Conservation (phyloP, 352 stramenopile genomes). For the Globisporangium cylindrosporum region DNA sequence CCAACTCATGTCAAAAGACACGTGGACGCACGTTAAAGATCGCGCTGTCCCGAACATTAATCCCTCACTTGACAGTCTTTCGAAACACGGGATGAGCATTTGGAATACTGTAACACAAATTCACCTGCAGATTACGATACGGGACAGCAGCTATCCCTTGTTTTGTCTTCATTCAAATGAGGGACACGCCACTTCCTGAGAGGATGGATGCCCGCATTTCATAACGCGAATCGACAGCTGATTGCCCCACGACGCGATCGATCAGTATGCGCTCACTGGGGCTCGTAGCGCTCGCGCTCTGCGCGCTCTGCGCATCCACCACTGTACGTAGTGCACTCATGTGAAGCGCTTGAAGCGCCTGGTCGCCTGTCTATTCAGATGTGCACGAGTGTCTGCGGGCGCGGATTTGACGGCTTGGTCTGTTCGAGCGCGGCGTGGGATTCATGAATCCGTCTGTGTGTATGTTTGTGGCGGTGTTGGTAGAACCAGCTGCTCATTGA, state of each 20-base stretch:
- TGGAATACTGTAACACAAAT: not conserved
- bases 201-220: not conserved
- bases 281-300: constrained; percentile 25
- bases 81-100: not conserved
- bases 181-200: not conserved
- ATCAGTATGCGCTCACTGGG: constrained; percentile 27
- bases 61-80: not conserved
- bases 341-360: not conserved
- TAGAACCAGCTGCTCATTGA: no score
- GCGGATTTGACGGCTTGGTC: not conserved
- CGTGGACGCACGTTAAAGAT: constrained; percentile 11
- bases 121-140: no score
- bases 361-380: no score
- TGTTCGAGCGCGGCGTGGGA: no score
- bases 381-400: not conserved
- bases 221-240: not conserved
- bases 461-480: no score
- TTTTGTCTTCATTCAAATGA: not conserved
- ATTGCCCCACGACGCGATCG: not conserved
- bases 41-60: not conserved
- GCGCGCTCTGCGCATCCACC: constrained; percentile 19
- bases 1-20: not conserved
- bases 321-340: constrained; percentile 7
- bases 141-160: not conserved
- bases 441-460: no score